A percentile compares a stretch with the other conserved stretches of the same genome.
Evolutionary conservation across 2,329 filamentous ascomycete genomes (phyloP).

Genomic region (Cladosporium sp.): DNA sequence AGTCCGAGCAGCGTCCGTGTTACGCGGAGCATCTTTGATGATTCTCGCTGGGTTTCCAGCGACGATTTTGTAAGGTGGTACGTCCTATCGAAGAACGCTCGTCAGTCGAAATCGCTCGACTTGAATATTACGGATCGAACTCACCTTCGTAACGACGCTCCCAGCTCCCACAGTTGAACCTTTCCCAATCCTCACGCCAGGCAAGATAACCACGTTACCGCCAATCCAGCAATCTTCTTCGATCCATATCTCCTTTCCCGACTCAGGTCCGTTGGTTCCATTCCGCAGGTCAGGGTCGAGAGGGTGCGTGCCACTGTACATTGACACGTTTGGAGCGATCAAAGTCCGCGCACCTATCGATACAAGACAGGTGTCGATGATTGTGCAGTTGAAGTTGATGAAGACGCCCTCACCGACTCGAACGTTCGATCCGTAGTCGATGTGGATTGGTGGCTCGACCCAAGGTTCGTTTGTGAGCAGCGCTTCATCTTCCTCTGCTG

Average conservation of each 20-base stretch:
- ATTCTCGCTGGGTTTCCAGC: constrained; percentile 65
- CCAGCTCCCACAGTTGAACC: constrained; percentile 74
- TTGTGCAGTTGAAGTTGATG: constrained; percentile 70
- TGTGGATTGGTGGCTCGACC: constrained; percentile 63
- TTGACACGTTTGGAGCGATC: constrained; percentile 70
- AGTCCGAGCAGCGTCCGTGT: constrained; percentile 24
- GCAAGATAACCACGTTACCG: constrained; percentile 65
- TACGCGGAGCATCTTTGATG: constrained; percentile 35
- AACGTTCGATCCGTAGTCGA: constrained; percentile 77
- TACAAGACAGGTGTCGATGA: constrained; percentile 72
- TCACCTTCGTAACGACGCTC: constrained; percentile 72
- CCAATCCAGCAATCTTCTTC: constrained; percentile 80
- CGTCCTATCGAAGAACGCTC: constrained; percentile 40
- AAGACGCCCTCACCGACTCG: constrained; percentile 67
- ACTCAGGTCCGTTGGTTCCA: constrained; percentile 70
- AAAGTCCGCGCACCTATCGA: constrained; percentile 73
- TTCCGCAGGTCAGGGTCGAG: constrained; percentile 70
- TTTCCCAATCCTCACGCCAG: constrained; percentile 72
- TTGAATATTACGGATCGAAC: not conserved
- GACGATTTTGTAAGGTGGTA: constrained; percentile 60
- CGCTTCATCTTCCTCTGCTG: constrained; percentile 60
- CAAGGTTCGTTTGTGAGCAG: constrained; percentile 63
- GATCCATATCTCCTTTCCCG: constrained; percentile 67
- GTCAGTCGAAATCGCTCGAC: not conserved
- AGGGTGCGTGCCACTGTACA: constrained; percentile 74